Conservation (phyloP, 2,329 filamentous ascomycete species). For the Didymosphaeria variabile region DNA sequence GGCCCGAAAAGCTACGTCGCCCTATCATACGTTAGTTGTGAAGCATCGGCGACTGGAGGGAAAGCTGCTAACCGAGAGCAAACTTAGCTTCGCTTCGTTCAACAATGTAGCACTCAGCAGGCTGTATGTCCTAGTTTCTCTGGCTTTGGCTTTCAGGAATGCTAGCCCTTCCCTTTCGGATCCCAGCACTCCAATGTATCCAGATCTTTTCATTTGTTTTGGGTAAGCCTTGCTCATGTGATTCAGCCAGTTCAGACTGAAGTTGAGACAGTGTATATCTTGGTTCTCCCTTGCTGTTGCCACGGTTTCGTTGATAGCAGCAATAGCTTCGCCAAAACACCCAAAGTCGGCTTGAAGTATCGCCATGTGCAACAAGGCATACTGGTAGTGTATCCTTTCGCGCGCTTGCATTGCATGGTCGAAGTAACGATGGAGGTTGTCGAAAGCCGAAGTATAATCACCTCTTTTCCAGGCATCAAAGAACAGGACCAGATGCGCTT, state of each 20-base stretch:
- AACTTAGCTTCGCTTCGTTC: slow-evolving; percentile 82
- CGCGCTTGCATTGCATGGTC: slow-evolving; percentile 92
- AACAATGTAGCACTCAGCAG: slow-evolving; percentile 84
- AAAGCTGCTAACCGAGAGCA: slow-evolving; percentile 70
- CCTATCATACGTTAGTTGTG: slow-evolving; percentile 49
- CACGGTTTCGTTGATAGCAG: slow-evolving; percentile 93
- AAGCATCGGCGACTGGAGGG: neutral
- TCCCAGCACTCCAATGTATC: slow-evolving; percentile 76
- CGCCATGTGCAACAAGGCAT: slow-evolving; percentile 90
- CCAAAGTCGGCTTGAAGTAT: slow-evolving; percentile 96
- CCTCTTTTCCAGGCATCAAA: slow-evolving; percentile 92
- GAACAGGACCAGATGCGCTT: slow-evolving; percentile 83
- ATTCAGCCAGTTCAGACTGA: slow-evolving; percentile 94
- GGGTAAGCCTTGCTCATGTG: slow-evolving; percentile 91
- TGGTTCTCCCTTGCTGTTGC: slow-evolving; percentile 93
- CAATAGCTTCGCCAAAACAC: slow-evolving; percentile 87
- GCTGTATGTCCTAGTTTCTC: slow-evolving; percentile 85
- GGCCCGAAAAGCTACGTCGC: slow-evolving; percentile 66
- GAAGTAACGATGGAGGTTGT: slow-evolving; percentile 92
- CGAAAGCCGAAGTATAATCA: slow-evolving; percentile 88
- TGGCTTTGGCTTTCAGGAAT: slow-evolving; percentile 86
- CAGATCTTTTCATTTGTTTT: slow-evolving; percentile 73
- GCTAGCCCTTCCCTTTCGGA: slow-evolving; percentile 82
- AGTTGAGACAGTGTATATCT: slow-evolving; percentile 92
- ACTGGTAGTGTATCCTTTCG: slow-evolving; percentile 89